Base-by-base conservation (phyloP, 2,329 filamentous ascomycete species). In the Ustilaginoidea virens region DNA sequence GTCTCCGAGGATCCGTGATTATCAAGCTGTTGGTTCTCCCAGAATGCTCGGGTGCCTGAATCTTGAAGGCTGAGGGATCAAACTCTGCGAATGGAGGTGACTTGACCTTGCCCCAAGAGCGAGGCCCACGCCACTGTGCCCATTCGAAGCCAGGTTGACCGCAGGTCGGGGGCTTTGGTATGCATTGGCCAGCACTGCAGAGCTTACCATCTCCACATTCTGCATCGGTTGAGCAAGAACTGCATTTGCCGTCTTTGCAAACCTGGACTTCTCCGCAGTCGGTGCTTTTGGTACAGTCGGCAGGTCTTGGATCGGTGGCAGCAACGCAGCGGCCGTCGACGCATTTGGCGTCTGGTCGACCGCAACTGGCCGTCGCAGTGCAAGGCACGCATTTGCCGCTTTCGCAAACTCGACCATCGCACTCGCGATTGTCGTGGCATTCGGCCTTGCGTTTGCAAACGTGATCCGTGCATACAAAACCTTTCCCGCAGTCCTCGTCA, bases 141-240 rank as follows among this genome's bases (percentile, higher is more conserved):
- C 33, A 35, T 25, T 33, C 33, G 19, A 35, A 35, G 22, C 33
- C 33, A 29, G 30, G 30, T 23, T 35, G 30, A 17, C 33, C 33
- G 30, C 33, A 35, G 14, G 30, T 33, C 5, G 33, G 33, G 13
- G 33, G 33, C 13, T 33, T 32, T 17, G 33, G 33, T 21, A 28
- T 32, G 21, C 33, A 35, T 12, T 21, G n/a, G 9, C 30, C 33
- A 16, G 29, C 19, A 8, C 33, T 29, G 11, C 33, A 35, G 14
- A 35, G 7, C 25, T 33, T 20, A 10, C 24, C 27, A 14, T 23
- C 14, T 13, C 31, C 27, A 21, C 33, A 35, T 7, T 35, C 30
- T 4, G 30, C 15, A 20, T 30, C 27, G 7, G 24, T 23, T n/a
- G 27, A 23, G 30, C 33, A 35, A 26, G 31, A 24, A 12, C 33